These are phyloP conservation scores for Mycena indigotica DNA, from an alignment of 768 basidiomycete genomes.

Conservation along the genomic window DNA sequence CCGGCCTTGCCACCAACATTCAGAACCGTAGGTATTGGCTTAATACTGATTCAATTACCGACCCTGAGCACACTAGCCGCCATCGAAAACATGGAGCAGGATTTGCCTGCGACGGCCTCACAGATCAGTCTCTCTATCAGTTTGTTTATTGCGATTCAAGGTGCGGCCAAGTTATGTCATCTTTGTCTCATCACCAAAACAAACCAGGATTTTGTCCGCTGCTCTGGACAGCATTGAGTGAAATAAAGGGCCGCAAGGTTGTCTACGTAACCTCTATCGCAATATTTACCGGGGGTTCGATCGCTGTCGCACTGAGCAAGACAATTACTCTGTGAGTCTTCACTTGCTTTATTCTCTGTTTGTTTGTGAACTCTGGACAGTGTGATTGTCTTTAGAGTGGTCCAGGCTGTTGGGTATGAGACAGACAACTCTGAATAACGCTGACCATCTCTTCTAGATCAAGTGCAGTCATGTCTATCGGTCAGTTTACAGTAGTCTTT, in stretches of 20 bases:
- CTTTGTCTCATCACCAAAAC: too few species aligned
- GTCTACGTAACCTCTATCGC: constrained; percentile 57
- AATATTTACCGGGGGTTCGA: constrained; percentile 57
- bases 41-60: too few species aligned
- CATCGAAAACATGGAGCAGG: constrained; percentile 57
- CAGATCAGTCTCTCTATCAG: constrained; percentile 72
- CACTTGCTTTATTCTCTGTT: neutral
- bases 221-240: constrained; percentile 69
- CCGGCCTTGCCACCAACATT: constrained; percentile 59
- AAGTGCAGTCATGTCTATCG: constrained; percentile 69
- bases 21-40: constrained; percentile 53
- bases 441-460: constrained; percentile 42
- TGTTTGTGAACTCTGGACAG: neutral
- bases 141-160: constrained; percentile 73
- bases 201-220: constrained; percentile 68
- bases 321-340: constrained; percentile 49
- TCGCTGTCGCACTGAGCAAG: constrained; percentile 56
- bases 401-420: constrained; percentile 68
- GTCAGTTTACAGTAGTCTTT: neutral
- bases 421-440: neutral
- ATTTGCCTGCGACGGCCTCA: constrained; percentile 59
- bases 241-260: constrained; percentile 74
- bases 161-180: too few species aligned
- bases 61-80: constrained; percentile 59
- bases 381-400: constrained; percentile 67